These are phyloP conservation scores for Pythium diclinum DNA, from an alignment of 352 stramenopile species.

Conservation along the genomic window DNA sequence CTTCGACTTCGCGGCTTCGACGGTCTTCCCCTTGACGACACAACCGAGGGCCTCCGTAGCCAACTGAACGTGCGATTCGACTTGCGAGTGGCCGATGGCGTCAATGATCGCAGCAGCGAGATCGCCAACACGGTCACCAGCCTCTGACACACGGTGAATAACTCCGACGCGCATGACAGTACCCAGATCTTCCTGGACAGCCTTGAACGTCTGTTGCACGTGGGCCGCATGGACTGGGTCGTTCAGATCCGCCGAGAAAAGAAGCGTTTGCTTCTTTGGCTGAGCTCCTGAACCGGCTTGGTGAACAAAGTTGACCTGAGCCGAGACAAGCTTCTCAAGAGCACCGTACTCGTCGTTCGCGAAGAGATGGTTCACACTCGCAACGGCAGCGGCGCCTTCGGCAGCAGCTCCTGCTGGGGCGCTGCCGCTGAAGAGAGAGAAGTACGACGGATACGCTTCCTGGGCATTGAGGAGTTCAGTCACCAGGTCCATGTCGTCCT, in stretches of 20 bases:
- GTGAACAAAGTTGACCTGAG: constrained; percentile 60
- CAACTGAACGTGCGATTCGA: constrained; percentile 47
- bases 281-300: constrained; percentile 37
- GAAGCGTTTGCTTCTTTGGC: constrained; percentile 72
- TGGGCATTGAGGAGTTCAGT: constrained; percentile 59
- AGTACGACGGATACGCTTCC: constrained; percentile 62
- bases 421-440: constrained; percentile 52
- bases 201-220: constrained; percentile 56
- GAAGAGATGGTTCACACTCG: constrained; percentile 41
- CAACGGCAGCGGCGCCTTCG: constrained; percentile 1
- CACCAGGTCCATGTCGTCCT: constrained; percentile 65
- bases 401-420: constrained; percentile 20
- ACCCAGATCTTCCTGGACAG: constrained; percentile 64
- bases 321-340: constrained; percentile 45
- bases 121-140: constrained; percentile 32
- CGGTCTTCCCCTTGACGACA: constrained; percentile 48
- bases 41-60: constrained; percentile 55
- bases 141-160: constrained; percentile 35
- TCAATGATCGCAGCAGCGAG: constrained; percentile 48
- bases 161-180: constrained; percentile 56
- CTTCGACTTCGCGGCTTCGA: constrained; percentile 49
- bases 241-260: constrained; percentile 55
- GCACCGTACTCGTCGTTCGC: constrained; percentile 57
- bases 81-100: constrained; percentile 52
- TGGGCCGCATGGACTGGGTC: constrained; percentile 52